Base-by-base conservation (phyloP, 148 eudicot genomes). In the Amaranthus cruentus region DNA sequence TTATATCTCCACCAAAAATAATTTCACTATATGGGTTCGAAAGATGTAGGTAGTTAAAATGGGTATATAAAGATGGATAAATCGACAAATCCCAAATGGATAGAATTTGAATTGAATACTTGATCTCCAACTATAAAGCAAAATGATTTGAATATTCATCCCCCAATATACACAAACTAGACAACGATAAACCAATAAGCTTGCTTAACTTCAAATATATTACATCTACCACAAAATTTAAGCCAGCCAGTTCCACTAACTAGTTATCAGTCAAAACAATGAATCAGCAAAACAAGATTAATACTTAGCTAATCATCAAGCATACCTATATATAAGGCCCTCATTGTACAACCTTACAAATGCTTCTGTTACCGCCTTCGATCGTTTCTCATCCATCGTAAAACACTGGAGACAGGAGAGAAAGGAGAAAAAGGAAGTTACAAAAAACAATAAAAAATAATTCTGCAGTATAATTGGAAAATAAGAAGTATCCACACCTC, bases 361-460 rank as follows among this genome's bases (percentile, higher is more conserved):
- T 66, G 88, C 99, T 77, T 92, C 99, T 6, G 90, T 88, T 63
- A 95, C 97, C 67, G 99, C 97, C 74, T 56, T 82, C 58, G 96
- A 90, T 79, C 99, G 82, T 76, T 88, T 85, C 72, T 95, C 99
- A 77, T 95, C 99, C 99, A 95, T 92, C 55, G 99, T 95, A 76
- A 95, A 95, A 83, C 96, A 92, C 99, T 90, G 84, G 43, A 67
- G 55, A 59, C 44, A 65, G 15, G 71, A 43, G 49, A 68, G 46
- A 58, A 48, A 48, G 4, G 55, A 67, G 47, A 21, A 64, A 43
- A 69, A 68, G 66, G 14, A 82, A 71, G 50, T 59, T 21, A 55
- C 38, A 28, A 1, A 28, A 58, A 67, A 15, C 49, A 42, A 46
- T 50, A n/a, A 48, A 3, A 57, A 2, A 9, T 28, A 76, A 53